Evolutionary conservation across 2,329 filamentous ascomycete genomes (phyloP), one percentile per base, ranked within the genome.

Genomic region (Rutstroemia sp.): DNA sequence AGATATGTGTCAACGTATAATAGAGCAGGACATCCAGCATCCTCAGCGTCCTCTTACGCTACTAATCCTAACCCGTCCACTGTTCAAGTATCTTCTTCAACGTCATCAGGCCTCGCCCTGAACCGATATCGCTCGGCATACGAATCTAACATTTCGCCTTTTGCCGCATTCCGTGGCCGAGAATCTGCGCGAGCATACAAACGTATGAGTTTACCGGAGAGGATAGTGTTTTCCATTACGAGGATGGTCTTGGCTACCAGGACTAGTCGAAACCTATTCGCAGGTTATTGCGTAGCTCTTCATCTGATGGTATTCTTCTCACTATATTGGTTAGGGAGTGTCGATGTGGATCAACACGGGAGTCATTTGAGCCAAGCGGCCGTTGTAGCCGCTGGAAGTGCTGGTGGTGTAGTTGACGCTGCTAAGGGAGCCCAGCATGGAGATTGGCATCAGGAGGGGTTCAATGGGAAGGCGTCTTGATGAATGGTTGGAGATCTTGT

Each of bases 1-100:
- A 84, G 94, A 63, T 99, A 99, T 70, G 85, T 97, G 23, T 96
- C 91, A 6, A 92, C 90, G 2, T 99, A 96, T 76, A 95, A 86
- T 71, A 85, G 92, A 53, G 81, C 81, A 47, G 81, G 79, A 14
- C 78, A 79, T 5, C 79, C 81, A 27, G 73, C 75, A 41, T 82
- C 84, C 10, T 82, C 82, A 5, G 80, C 81, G 14, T 84, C 84
- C 12, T 83, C 85, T n/a, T 87, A 85, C 44, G 77, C 80, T 39
- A 77, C 77, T 56, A 90, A 86, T 65, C 86, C 90, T 2, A 95
- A 92, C 68, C 85, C 89, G 0, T 87, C 88, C 0, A 83, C 87
- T 2, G 77, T 86, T 16, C 76, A 80, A 21, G 77, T 90, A 25
- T 78, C 79, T 61, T 83, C 70, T 71, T 83, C 74, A 71, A 81